These are phyloP conservation scores for Paracamarosporium sp. DNA, from an alignment of 2,329 filamentous ascomycete genomes.

Conservation along the genomic window DNA sequence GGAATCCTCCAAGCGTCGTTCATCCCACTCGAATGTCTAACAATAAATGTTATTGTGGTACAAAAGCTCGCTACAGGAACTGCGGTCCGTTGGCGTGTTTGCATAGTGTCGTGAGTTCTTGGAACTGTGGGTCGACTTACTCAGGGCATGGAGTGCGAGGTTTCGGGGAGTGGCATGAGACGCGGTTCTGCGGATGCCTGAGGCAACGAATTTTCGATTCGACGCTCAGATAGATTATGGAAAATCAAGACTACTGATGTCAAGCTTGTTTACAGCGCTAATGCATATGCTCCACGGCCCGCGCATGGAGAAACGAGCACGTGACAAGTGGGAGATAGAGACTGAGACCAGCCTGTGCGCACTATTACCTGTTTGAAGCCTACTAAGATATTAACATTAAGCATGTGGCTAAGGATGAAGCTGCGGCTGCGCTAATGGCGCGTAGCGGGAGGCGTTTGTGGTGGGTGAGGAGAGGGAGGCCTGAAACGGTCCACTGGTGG, in stretches of 20 bases:
- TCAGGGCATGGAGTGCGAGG: neutral
- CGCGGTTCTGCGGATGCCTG: neutral
- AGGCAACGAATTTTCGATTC: neutral
- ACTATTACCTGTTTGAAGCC: neutral
- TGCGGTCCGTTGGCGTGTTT: neutral
- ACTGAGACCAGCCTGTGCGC: slow-evolving; percentile 1
- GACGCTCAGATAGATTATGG: neutral
- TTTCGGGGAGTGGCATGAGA: neutral
- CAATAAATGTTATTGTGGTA: slow-evolving; percentile 3
- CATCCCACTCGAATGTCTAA: slow-evolving; percentile 1
- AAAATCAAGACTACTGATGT: neutral
- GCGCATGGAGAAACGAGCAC: no score
- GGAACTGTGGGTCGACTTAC: neutral
- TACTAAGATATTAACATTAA: neutral
- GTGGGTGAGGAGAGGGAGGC: neutral
- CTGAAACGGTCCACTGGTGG: neutral
- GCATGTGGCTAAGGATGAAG: neutral
- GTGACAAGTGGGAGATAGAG: neutral
- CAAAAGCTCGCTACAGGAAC: neutral
- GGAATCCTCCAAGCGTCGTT: neutral
- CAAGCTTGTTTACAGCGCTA: neutral
- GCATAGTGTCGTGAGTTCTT: neutral
- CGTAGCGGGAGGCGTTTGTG: neutral
- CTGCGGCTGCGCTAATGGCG: neutral
- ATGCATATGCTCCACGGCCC: neutral